Evolutionary conservation across 2,329 filamentous ascomycete genomes (phyloP).

Genomic region (Fusarium nematophilum): DNA sequence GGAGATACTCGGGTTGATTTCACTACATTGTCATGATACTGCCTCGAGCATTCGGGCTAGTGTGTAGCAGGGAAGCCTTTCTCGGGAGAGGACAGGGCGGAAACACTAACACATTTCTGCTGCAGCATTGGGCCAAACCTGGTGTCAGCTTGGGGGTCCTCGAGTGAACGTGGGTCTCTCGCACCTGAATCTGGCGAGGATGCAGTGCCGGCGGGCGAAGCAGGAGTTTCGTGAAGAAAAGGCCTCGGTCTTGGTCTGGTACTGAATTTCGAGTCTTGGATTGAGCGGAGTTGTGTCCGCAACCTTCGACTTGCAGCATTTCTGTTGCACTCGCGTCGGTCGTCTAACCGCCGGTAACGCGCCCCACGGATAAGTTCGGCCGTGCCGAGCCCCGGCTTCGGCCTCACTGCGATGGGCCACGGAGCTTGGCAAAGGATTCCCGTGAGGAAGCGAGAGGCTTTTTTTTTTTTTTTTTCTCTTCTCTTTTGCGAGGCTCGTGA

Average conservation of each 20-base stretch:
- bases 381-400: conserved; percentile 22
- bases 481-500: conserved; percentile 23
- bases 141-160: too few species aligned
- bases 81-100: not conserved
- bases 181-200: too few species aligned
- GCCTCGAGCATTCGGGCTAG: conserved; percentile 10
- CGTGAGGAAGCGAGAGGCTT: conserved; percentile 10
- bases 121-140: too few species aligned
- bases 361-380: not conserved
- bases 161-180: too few species aligned
- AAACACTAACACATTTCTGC: too few species aligned
- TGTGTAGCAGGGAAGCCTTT: conserved; percentile 1
- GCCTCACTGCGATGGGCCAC: conserved; percentile 17
- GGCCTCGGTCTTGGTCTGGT: not conserved
- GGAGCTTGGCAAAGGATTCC: conserved; percentile 12
- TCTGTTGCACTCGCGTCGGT: conserved; percentile 3
- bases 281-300: not conserved
- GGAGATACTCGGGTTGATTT: conserved; percentile 18
- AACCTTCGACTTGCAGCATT: conserved; percentile 10
- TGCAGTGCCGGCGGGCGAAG: too few species aligned
- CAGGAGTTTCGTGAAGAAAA: not conserved
- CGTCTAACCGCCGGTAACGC: conserved; percentile 14
- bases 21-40: conserved; percentile 4
- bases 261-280: not conserved
- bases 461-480: conserved; percentile 10